Evolutionary conservation across 2,329 filamentous ascomycete species (phyloP).

Genomic region (Neofusicoccum kwambonambiense): DNA sequence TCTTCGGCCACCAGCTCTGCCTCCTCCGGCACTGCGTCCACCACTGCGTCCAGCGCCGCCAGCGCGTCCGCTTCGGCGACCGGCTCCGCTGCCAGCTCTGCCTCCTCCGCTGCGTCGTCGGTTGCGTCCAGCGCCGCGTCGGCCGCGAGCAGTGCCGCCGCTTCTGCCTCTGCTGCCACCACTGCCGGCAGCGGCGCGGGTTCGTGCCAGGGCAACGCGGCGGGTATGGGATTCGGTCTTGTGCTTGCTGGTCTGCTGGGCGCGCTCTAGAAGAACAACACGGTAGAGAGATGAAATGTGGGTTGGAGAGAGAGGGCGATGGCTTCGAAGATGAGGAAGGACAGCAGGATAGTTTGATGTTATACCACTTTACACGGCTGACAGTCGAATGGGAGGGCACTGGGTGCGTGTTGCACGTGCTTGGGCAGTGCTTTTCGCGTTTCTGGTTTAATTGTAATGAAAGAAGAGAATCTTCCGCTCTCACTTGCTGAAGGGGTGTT

Average conservation of each 20-base stretch:
- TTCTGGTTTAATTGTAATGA: not conserved
- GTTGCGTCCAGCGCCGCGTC: not conserved
- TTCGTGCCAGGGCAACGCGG: not conserved
- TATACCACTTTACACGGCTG: not conserved
- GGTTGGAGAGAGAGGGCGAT: not conserved
- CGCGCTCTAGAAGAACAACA: not conserved
- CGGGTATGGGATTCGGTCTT: constrained; percentile 9
- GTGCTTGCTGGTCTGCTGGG: constrained; percentile 12
- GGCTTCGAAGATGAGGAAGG: not conserved
- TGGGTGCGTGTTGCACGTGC: too few relatives aligned
- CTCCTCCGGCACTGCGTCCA: constrained; percentile 17
- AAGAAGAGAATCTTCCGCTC: not conserved
- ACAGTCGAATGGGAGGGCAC: not conserved
- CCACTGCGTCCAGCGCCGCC: constrained; percentile 12
- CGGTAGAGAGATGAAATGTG: not conserved
- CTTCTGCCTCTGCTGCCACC: not conserved
- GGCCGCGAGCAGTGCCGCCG: not conserved
- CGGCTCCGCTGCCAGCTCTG: not conserved
- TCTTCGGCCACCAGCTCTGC: constrained; percentile 18
- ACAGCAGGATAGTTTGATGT: not conserved
- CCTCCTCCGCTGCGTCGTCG: not conserved
- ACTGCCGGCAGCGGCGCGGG: not conserved
- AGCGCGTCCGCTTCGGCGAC: constrained; percentile 14
- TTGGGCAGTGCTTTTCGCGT: not conserved
- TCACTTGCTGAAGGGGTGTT: not conserved